A percentile compares a stretch with the other conserved stretches of the same genome.
Evolutionary conservation across 345 rosid species (phyloP).

Genomic region (Aquilaria malaccensis): DNA sequence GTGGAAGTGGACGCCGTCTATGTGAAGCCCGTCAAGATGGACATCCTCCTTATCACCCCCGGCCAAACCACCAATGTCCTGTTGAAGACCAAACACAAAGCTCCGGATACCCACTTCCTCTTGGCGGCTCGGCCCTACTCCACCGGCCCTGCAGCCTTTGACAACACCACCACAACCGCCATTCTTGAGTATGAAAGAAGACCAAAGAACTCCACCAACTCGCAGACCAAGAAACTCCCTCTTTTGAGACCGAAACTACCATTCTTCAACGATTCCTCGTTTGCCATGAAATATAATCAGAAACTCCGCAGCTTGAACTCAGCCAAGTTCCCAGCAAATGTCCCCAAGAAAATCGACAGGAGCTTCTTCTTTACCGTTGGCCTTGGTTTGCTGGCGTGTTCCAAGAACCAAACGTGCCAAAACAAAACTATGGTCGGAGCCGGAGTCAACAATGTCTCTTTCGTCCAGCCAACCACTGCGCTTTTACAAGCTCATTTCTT

Average conservation of each 20-base stretch:
- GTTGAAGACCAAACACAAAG: constrained; percentile 30
- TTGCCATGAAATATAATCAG: constrained; percentile 24
- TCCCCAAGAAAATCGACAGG: constrained; percentile 30
- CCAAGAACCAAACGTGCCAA: constrained; percentile 31
- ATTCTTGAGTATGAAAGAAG: constrained; percentile 32
- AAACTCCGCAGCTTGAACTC: constrained; percentile 39
- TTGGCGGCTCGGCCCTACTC: constrained; percentile 47
- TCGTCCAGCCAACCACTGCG: constrained; percentile 34
- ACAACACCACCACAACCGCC: constrained; percentile 41
- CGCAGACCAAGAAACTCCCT: constrained; percentile 21
- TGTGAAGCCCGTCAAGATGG: constrained; percentile 52
- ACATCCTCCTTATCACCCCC: constrained; percentile 43
- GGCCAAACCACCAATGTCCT: constrained; percentile 77
- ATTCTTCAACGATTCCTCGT: constrained; percentile 36
- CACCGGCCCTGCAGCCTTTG: constrained; percentile 41
- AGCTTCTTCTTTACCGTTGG: constrained; percentile 51
- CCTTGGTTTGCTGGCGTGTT: constrained; percentile 34
- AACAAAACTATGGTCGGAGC: constrained; percentile 39
- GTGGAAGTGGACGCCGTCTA: constrained; percentile 72
- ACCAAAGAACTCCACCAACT: constrained; percentile 13
- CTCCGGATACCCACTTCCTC: constrained; percentile 27
- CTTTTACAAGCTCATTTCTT: constrained; percentile 47
- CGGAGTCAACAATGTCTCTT: constrained; percentile 40
- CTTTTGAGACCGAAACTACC: constrained; percentile 35
- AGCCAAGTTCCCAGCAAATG: constrained; percentile 38